Base-by-base conservation (phyloP, 148 eudicot genomes). In the Selenicereus undatus region DNA sequence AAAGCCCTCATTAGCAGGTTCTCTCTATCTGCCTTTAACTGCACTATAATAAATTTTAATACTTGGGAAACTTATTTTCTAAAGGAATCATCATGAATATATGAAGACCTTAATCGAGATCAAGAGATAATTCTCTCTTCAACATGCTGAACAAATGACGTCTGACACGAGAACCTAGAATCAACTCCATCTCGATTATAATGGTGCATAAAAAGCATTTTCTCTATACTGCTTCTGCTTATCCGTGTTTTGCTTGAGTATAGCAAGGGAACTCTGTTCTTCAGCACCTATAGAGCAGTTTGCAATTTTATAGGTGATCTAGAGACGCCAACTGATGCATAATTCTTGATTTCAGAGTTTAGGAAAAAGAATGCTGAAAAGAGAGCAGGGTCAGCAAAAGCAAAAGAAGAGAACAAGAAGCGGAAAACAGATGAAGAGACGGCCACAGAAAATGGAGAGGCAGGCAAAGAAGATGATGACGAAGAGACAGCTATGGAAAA, bases 321-420 rank as follows among this genome's bases (percentile, higher is more conserved):
- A 11, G 30, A 39, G 26, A 75, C 21, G 18, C 35, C 69, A 50
- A 48, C 9, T 45, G 16, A 24, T 12, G 18, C 42, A 64, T 20
- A 29, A 45, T 73, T 42, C 43, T 77, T 30, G 51, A 81, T 74
- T 74, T 74, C 90, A 90, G 93, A 90, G 69, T 88, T 87, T 64
- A 89, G 87, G 85, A 85, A 83, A 75, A 90, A 85, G 87, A 86
- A 87, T 78, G 91, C 90, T 20, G 87, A 84, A 76, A 90, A 88
- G 86, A 89, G 86, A 78, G 87, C 89, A 73, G 91, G 89, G 48
- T 80, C 87, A 72, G 83, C 89, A 52, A 90, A 84, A 83, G 79
- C 87, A 27, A 90, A 90, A 80, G 91, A 89, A 80, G 74, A 76
- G 24, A 85, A 76, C 78, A 87, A 86, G 84, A 90, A 90, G 88